Conservation (phyloP, 805 yeast genomes). For the Saccharomyces cerevisiae region DNA sequence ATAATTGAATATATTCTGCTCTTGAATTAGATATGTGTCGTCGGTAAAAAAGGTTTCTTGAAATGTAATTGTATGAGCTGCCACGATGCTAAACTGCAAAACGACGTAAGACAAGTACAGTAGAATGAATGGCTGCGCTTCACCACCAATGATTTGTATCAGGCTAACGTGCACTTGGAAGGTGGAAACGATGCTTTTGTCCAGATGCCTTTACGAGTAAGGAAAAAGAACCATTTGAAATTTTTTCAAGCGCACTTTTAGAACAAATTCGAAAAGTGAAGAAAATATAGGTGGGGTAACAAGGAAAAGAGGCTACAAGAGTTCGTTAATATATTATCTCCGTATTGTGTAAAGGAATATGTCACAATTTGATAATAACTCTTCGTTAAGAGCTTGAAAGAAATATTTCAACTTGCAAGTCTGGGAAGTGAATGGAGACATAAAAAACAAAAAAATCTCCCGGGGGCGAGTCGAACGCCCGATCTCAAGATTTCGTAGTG, state of each 20-base stretch:
- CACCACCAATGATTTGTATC: not conserved
- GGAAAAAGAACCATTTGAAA: not conserved
- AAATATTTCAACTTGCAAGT: too few relatives aligned
- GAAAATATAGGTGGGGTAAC: not conserved
- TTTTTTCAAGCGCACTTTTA: not conserved
- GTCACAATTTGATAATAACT: not conserved
- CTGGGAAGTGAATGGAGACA: not conserved
- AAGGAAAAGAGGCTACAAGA: not conserved
- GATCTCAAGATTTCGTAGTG: not conserved
- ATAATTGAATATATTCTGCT: not conserved
- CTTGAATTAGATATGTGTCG: not conserved
- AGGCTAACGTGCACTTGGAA: not conserved
- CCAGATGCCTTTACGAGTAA: too few relatives aligned
- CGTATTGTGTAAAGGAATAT: not conserved
- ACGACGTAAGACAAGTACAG: not conserved
- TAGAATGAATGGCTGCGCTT: not conserved
- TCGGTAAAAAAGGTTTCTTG: not conserved
- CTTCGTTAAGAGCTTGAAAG: too few relatives aligned
- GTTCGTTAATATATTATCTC: too few relatives aligned
- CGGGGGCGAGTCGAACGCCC: not conserved
- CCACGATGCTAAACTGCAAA: not conserved
- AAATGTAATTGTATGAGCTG: not conserved
- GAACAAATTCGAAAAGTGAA: not conserved
- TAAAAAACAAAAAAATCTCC: not conserved
- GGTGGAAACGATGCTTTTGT: not conserved